Conservation (phyloP, 2,329 filamentous ascomycete genomes). For the Pezicula neosporulosa region DNA sequence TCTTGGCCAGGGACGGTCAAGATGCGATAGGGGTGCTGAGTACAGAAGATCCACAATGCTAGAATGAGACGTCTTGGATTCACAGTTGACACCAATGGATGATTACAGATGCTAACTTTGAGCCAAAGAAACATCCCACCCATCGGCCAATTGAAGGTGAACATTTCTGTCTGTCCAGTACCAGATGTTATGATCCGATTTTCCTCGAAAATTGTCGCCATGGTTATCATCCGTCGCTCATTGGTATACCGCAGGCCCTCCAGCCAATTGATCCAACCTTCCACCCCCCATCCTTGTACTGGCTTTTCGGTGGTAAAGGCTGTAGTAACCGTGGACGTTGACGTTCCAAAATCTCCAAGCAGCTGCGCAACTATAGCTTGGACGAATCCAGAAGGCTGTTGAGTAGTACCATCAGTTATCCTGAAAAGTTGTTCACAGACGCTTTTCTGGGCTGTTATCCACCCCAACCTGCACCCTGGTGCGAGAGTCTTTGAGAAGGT, state of each 20-base stretch:
- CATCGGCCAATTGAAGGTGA: constrained; percentile 71
- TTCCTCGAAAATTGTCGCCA: background rate
- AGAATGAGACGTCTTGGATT: constrained; percentile 22
- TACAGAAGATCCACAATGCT: background rate
- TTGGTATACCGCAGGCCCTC: background rate
- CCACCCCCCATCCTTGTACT: background rate
- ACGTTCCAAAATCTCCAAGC: constrained; percentile 56
- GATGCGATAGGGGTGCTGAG: background rate
- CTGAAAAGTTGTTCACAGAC: constrained; percentile 68
- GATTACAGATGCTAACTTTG: constrained; percentile 62
- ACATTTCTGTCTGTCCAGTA: constrained; percentile 67
- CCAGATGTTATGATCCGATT: constrained; percentile 37
- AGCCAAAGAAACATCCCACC: constrained; percentile 92
- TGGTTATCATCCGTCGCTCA: background rate
- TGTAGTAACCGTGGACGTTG: constrained; percentile 33
- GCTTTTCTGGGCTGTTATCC: constrained; percentile 77
- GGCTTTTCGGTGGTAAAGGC: background rate
- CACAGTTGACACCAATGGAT: constrained; percentile 51
- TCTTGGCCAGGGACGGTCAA: background rate
- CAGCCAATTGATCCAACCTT: background rate
- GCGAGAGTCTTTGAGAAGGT: constrained; percentile 90
- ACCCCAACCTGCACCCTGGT: constrained; percentile 81
- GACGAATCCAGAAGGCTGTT: constrained; percentile 82
- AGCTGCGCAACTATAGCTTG: constrained; percentile 75
- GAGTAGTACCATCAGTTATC: constrained; percentile 71